Conservation (phyloP, 805 yeast genomes). For the Priceomyces medius region DNA sequence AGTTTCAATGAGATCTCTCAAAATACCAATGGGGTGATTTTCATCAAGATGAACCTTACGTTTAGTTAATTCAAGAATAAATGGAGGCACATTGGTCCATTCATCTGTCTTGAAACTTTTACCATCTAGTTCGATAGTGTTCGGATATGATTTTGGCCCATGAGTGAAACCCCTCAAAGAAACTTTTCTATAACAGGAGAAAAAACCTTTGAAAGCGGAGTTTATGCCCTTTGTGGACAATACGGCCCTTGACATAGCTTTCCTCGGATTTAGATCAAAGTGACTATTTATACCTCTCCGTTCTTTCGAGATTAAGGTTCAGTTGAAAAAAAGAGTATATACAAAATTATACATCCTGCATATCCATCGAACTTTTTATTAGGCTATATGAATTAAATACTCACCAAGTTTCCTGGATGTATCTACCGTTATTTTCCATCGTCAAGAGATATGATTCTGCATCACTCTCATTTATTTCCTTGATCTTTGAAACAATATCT, state of each 20-base stretch:
- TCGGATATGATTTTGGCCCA: conserved; percentile 20
- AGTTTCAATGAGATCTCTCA: conserved; percentile 68
- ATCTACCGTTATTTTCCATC: conserved; percentile 65
- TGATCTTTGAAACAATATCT: conserved; percentile 53
- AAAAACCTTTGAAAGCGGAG: background rate
- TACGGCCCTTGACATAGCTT: background rate
- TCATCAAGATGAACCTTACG: conserved; percentile 71
- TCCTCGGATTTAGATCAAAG: no score
- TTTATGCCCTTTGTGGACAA: background rate
- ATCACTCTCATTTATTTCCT: conserved; percentile 37
- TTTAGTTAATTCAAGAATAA: conserved; percentile 65
- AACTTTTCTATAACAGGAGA: background rate
- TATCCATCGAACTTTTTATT: no score
- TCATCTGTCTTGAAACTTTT: conserved; percentile 60
- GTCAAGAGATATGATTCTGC: conserved; percentile 52
- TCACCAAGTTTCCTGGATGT: conserved; percentile 89
- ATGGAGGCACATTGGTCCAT: conserved; percentile 82
- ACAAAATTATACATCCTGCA: no score
- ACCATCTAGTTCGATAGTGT: conserved; percentile 43
- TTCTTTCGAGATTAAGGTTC: no score
- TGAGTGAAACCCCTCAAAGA: background rate
- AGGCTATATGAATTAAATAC: no score
- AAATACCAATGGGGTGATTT: conserved; percentile 87
- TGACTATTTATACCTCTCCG: no score
- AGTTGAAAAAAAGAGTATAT: no score